A percentile compares a stretch with the other conserved stretches of the same genome.
Conservation (phyloP, 192 early-diverging fungal species). For the Coemansia sp. region DNA sequence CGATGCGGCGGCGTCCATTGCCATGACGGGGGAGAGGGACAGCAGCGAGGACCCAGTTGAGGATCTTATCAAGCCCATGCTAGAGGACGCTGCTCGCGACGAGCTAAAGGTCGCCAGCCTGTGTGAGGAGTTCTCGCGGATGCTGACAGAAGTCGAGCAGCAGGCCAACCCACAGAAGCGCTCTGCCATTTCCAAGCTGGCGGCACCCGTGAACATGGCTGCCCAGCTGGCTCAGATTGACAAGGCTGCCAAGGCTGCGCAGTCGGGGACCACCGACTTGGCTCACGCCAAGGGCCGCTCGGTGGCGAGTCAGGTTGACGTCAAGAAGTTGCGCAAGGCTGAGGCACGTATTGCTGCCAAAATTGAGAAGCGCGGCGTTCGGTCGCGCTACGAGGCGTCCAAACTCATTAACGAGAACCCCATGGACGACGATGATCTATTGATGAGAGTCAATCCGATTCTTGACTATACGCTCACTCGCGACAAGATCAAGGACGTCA, state of each 20-base stretch:
- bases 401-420: constrained; percentile 64
- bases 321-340: constrained; percentile 82
- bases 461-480: constrained; percentile 74
- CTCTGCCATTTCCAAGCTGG: constrained; percentile 46
- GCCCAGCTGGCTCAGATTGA: constrained; percentile 66
- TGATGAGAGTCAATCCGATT: constrained; percentile 89
- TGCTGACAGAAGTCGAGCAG: constrained; percentile 51
- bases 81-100: constrained; percentile 64
- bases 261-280: constrained; percentile 56
- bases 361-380: constrained; percentile 72
- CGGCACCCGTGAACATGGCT: constrained; percentile 59
- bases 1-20: constrained; percentile 48
- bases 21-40: constrained; percentile 22
- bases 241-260: constrained; percentile 54
- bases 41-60: constrained; percentile 40
- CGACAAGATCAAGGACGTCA: constrained; percentile 90
- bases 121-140: constrained; percentile 63
- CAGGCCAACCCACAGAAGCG: constrained; percentile 35
- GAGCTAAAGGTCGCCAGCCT: constrained; percentile 60
- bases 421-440: constrained; percentile 62
- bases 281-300: constrained; percentile 63
- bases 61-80: constrained; percentile 63
- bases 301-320: constrained; percentile 69
- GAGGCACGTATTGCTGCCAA: constrained; percentile 90
- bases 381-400: constrained; percentile 69